Evolutionary conservation across 345 rosid species (phyloP).

Genomic region (Citrus sinensis): DVS_A1.0 CM039169.1:30283501-30284000

Average conservation of each 20-base stretch:
- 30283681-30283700: background rate
- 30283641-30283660: background rate
- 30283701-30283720: background rate
- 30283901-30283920: constrained; percentile 78
- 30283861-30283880: constrained; percentile 36
- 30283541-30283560: constrained; percentile 15
- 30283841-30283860: constrained; percentile 45
- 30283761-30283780: constrained; percentile 79
- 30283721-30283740: constrained; percentile 46
- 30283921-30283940: constrained; percentile 92
- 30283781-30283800: constrained; percentile 50
- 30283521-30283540: background rate
- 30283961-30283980: background rate
- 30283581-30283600: constrained; percentile 5
- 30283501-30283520: constrained; percentile 33
- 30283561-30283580: constrained; percentile 23
- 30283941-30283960: background rate
- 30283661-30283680: background rate
- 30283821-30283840: constrained; percentile 33
- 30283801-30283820: constrained; percentile 20
- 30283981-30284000: background rate
- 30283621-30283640: background rate
- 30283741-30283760: constrained; percentile 57
- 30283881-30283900: constrained; percentile 52
- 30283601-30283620: background rate